These are phyloP conservation scores for Aaosphaeria arxii DNA, from an alignment of 2,329 filamentous ascomycete species.

Conservation along the genomic window DNA sequence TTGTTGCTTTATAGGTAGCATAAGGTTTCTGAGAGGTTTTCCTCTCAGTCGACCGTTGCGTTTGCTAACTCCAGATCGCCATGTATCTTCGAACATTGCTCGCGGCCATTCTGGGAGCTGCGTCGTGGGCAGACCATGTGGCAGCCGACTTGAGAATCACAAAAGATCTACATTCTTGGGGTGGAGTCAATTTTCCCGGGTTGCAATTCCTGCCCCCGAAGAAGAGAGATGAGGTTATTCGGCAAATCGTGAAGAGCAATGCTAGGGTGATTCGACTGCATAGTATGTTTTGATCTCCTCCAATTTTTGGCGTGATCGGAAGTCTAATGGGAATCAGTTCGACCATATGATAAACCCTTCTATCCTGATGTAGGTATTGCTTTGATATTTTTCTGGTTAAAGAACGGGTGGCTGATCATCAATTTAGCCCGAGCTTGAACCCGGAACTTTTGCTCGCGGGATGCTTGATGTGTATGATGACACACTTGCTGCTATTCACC, in stretches of 20 bases:
- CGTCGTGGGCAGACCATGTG: conserved; percentile 9
- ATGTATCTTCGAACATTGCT: conserved; percentile 23
- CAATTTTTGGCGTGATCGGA: neutral
- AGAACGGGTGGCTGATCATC: neutral
- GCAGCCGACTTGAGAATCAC: conserved; percentile 24
- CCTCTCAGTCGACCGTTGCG: neutral
- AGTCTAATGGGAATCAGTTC: conserved; percentile 17
- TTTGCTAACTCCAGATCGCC: conserved; percentile 8
- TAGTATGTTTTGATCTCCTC: conserved; percentile 14
- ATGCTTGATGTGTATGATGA: conserved; percentile 35
- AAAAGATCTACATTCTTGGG: conserved; percentile 29
- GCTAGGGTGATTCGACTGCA: conserved; percentile 32
- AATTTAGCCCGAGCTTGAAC: conserved; percentile 23
- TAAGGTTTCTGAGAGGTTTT: too few relatives aligned
- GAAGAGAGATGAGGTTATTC: conserved; percentile 27
- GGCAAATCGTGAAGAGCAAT: conserved; percentile 24
- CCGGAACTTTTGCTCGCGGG: conserved; percentile 29
- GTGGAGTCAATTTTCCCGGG: conserved; percentile 31
- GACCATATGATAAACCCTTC: conserved; percentile 17
- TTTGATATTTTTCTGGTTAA: neutral
- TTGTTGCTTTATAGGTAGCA: too few relatives aligned
- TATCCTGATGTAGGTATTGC: conserved; percentile 22
- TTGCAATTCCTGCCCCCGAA: conserved; percentile 27
- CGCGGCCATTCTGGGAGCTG: conserved; percentile 13
- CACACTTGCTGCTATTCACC: conserved; percentile 32